Base-by-base conservation (phyloP, 805 yeast species). In the Saccharomycopsis sp. region DNA sequence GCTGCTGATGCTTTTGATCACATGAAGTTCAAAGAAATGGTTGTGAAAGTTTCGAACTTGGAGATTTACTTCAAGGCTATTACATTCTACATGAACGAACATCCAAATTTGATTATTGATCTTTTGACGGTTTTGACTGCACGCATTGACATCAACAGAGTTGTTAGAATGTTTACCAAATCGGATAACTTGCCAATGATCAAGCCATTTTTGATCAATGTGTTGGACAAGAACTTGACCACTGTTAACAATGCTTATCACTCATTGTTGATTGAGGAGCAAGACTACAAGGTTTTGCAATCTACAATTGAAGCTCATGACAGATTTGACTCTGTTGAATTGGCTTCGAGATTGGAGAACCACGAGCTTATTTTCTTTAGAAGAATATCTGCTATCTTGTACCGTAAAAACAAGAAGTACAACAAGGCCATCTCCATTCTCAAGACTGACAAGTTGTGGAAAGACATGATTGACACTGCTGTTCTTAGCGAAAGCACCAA, bases 51-150 rank as follows among this genome's bases (percentile, higher is more conserved):
- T 48, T 81, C 96, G 26, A 92, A 92, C 65, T 69, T 92, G 62
- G 98, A 92, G 68, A 87, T 92, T 45, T 92, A 88, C 66, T 92
- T 89, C 77, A 86, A 87, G 67, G 96, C 97, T 9, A 84, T 92
- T 57, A 88, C 85, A 68, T 92, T 92, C 62, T 92, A 92, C 63
- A 77, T 89, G 61, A 75, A 75, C 39, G 89, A 87, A 65, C 94
- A 87, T 62, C 98, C 98, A 48, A 78, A 88, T 41, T 71, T 89
- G 51, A 69, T 92, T 55, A 81, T 83, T 43, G 98, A 92, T 57
- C 70, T 92, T 60, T 70, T 92, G 53, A 63, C 88, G 6, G 94
- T 76, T 9, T 71, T 92, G 57, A 72, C 88, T 12, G 85, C 96
- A 43, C 84, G 95, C 64, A 69, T 92, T 49, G 98, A 92, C 55